These are phyloP conservation scores for Balansia obtecta DNA, from an alignment of 2,329 filamentous ascomycete genomes.

Conservation along the genomic window DNA sequence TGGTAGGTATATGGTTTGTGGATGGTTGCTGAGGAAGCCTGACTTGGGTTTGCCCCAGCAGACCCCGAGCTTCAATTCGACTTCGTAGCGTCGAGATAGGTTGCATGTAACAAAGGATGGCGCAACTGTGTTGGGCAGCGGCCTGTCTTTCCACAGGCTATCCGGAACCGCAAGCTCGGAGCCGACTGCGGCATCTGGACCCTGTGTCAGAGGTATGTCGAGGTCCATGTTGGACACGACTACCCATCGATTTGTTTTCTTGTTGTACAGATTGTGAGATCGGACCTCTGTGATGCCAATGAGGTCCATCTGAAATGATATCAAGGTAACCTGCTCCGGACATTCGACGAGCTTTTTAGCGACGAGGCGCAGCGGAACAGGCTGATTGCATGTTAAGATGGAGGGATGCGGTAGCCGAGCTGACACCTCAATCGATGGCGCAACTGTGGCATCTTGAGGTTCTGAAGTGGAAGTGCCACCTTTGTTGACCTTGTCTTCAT, in stretches of 20 bases:
- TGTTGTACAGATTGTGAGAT: slow-evolving; percentile 61
- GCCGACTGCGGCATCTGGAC: slow-evolving; percentile 41
- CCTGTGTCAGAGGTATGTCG: slow-evolving; percentile 51
- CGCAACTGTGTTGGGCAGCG: slow-evolving; percentile 74
- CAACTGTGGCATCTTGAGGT: slow-evolving; percentile 14
- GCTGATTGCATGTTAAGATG: slow-evolving; percentile 79
- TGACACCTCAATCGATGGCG: slow-evolving; percentile 62
- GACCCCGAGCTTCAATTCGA: slow-evolving; percentile 71
- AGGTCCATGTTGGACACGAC: slow-evolving; percentile 62
- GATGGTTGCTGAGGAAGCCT: slow-evolving; percentile 13
- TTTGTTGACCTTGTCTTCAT: slow-evolving; percentile 10
- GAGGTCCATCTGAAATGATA: slow-evolving; percentile 70
- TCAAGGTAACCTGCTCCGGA: slow-evolving; percentile 59
- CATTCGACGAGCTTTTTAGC: slow-evolving; percentile 63
- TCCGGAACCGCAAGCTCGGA: slow-evolving; percentile 59
- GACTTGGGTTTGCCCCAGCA: slow-evolving; percentile 52
- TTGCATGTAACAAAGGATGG: slow-evolving; percentile 87
- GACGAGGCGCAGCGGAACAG: slow-evolving; percentile 68
- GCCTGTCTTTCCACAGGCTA: slow-evolving; percentile 56
- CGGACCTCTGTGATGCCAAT: slow-evolving; percentile 69
- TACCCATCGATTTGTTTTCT: slow-evolving; percentile 64
- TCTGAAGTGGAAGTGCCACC: slow-evolving; percentile 14
- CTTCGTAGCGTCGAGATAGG: slow-evolving; percentile 65
- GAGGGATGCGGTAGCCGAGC: slow-evolving; percentile 77
- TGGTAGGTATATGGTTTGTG: slow-evolving; percentile 63